Evolutionary conservation across 2,329 filamentous ascomycete species (phyloP), one percentile per base, ranked within the genome.

Genomic region (Calonectria pseudoreteaudii): DNA sequence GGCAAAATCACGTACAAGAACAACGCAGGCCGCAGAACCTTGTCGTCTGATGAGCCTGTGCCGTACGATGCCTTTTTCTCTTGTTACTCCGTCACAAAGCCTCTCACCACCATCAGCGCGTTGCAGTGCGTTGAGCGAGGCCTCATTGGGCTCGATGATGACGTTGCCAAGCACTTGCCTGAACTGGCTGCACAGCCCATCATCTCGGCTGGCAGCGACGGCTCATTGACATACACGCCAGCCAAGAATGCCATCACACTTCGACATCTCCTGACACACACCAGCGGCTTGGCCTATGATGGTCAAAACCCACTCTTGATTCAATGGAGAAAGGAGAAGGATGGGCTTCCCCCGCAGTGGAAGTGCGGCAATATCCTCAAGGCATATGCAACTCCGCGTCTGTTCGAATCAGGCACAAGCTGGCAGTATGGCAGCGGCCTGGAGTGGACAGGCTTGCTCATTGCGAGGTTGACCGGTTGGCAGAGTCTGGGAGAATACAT

Each of bases 351-450:
- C 8, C 52, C 66, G 2, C 36, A 41, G 31, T 68, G 66, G 66
- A 68, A 68, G 9, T 49, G 41, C 9, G 66, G 66, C 34, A 47
- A 68, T 6, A 31, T 68, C 16, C 52, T 68, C 52, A 34, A 68
- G 28, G 66, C 66, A 3, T 68, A 68, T 18, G 26, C 58, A 11
- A 52, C 47, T 26, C 68, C 58, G 0, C 34, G 56, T 3, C 68
- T 70, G 4, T 70, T 70, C 56, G 68, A 70, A 53, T 34, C 68
- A 18, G 68, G 68, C 18, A 23, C 58, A 23, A 66, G 68, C 26
- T 70, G 68, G 68, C 34, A 65, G 4, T 70, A 70, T 20, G 60
- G 68, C 16, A 53, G 58, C 11, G 36, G 68, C 14, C 10, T 70
- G 6, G 68, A 70, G 36, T 70, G 68, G 68, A 52, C 47, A 16